Base-by-base conservation (phyloP, 306 rosid genomes). In the Casuarina cunninghamiana region DNA sequence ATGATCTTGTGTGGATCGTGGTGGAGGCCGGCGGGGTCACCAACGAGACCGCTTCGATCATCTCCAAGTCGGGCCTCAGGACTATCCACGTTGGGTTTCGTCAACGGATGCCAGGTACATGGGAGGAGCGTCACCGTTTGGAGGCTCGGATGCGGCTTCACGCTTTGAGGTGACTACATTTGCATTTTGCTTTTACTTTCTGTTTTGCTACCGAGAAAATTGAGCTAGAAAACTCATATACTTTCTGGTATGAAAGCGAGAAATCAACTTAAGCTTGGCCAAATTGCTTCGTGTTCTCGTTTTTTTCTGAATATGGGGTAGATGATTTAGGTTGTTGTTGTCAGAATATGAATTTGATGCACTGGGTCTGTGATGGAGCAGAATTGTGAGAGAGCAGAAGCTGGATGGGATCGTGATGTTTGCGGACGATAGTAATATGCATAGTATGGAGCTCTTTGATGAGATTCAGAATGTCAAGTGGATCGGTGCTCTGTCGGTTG, bases 401-500 rank as follows among this genome's bases (percentile, higher is more conserved):
- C 79, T 96, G 84, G 98, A 96, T 75, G 99, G 98, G 80, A 83
- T 85, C 71, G 97, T 93, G 85, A 80, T 91, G 89, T 96, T 96
- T 90, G 93, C 95, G 1, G 99, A 96, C 83, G 99, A 96, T 83
- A 96, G 99, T 88, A 96, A 96, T 82, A 90, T 93, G 99, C 98
- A 96, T 72, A 93, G 94, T 74, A 87, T 90, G 96, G 99, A 96
- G 86, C 81, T 96, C 46, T 96, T 96, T 75, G 97, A 93, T 75
- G 99, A 93, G 82, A 82, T 89, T 72, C 99, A 93, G 79, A 91
- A 66, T 71, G 94, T 93, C 87, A 88, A 90, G 72, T 87, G 96
- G 99, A 69, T 96, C 45, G 99, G 97, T 81, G 98, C 97, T 77
- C 78, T 96, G 83, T 96, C 99, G 3, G 97, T 91, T 71, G 98